Evolutionary conservation across 75 land plant genomes (phyloP).

Genomic region (Picea sitchensis): DNA sequence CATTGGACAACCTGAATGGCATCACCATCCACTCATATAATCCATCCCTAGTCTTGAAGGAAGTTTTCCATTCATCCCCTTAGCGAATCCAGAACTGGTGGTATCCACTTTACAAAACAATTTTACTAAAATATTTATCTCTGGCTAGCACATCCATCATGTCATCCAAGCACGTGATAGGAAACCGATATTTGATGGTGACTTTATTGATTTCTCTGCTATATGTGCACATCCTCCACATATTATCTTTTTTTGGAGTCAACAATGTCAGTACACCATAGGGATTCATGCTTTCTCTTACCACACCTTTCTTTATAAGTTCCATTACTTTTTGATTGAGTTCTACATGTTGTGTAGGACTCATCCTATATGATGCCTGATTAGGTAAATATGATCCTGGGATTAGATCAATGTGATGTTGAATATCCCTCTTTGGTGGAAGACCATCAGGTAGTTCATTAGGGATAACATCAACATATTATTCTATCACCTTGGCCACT

Average conservation of each 20-base stretch:
- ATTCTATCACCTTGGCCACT: too few species aligned
- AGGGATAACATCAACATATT: too few species aligned
- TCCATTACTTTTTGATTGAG: not conserved
- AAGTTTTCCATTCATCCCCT: constrained; percentile 3
- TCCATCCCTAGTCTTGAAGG: constrained; percentile 7
- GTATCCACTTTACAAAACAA: constrained; percentile 7
- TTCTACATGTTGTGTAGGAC: not conserved
- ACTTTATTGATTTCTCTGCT: not conserved
- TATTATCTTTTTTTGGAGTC: constrained; percentile 3
- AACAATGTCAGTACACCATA: not conserved
- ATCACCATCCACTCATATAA: constrained; percentile 9
- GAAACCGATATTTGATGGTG: constrained; percentile 1
- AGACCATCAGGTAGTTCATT: too few species aligned
- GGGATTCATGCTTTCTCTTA: constrained; percentile 3
- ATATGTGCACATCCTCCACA: constrained; percentile 1
- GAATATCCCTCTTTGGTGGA: not conserved
- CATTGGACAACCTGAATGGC: not conserved
- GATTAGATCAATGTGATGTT: constrained; percentile 5
- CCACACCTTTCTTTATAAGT: not conserved
- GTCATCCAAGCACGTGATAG: constrained; percentile 4
- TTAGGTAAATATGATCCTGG: constrained; percentile 5
- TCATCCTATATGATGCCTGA: not conserved
- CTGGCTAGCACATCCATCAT: not conserved
- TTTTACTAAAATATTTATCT: not conserved
- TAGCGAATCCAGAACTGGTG: not conserved